Percentiles rank a stretch among this genome's conserved stretches.
Conservation (phyloP, 2,329 filamentous ascomycete species). For the Colletotrichum sp. region DNA sequence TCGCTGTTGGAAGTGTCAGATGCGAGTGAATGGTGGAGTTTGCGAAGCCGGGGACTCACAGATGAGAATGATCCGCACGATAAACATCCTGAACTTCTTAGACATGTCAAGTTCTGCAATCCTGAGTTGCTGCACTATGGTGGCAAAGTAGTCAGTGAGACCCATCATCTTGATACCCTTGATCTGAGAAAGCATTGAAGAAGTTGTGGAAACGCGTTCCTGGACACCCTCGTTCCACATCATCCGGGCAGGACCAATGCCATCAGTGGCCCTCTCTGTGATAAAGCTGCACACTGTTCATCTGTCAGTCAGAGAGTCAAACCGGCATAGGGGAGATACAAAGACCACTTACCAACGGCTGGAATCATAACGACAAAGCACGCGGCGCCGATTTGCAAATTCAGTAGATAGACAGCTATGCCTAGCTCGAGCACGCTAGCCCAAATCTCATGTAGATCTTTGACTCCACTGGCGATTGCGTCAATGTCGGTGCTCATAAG, state of each 20-base stretch:
- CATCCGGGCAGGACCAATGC: not conserved
- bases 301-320: not conserved
- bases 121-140: conserved; percentile 37
- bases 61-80: conserved; percentile 21
- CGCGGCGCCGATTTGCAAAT: conserved; percentile 22
- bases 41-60: conserved; percentile 2
- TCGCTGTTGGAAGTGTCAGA: conserved; percentile 1
- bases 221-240: conserved; percentile 35
- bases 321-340: no score
- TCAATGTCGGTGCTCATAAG: conserved; percentile 23
- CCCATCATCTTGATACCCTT: conserved; percentile 42
- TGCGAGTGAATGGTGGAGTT: conserved; percentile 1
- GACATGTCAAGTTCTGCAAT: conserved; percentile 41
- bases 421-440: conserved; percentile 23
- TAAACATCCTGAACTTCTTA: conserved; percentile 27
- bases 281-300: not conserved
- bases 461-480: conserved; percentile 16
- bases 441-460: conserved; percentile 24
- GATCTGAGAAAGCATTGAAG: conserved; percentile 34
- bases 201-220: conserved; percentile 33
- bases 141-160: conserved; percentile 32
- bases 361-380: conserved; percentile 40
- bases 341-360: conserved; percentile 34
- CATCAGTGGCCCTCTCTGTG: not conserved
- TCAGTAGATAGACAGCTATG: conserved; percentile 21